These are phyloP conservation scores for Gaertneriomyces sp. DNA, from an alignment of 192 early-diverging fungal species.

Conservation along the genomic window DNA sequence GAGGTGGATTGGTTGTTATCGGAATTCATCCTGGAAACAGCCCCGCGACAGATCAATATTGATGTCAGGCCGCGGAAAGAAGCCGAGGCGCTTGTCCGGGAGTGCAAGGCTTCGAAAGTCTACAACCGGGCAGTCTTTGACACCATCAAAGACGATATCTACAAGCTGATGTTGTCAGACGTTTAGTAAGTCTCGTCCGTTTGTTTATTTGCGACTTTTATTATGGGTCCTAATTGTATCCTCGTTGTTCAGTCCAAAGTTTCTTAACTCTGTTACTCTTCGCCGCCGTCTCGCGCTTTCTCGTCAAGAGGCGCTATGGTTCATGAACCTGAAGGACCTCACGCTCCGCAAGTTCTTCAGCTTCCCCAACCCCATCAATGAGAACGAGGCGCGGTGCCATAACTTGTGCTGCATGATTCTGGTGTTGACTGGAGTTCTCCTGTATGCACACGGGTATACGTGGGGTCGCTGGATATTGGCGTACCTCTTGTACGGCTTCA, in stretches of 20 bases:
- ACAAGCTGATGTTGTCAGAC: background rate
- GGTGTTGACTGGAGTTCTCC: background rate
- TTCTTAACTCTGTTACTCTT: background rate
- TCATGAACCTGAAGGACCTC: background rate
- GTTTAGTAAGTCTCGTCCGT: background rate
- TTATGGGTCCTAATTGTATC: background rate
- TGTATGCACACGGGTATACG: background rate
- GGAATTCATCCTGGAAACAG: background rate
- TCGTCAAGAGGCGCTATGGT: conserved; percentile 10
- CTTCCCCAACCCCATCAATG: conserved; percentile 9
- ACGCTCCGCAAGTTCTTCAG: background rate
- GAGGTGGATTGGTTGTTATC: conserved; percentile 6
- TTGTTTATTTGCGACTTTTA: background rate
- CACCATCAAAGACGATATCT: background rate
- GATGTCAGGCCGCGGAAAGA: background rate
- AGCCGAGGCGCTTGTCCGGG: background rate
- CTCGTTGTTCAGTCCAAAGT: conserved; percentile 4
- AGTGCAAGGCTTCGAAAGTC: background rate
- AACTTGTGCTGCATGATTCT: conserved; percentile 5
- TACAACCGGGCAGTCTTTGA: background rate
- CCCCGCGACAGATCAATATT: conserved; percentile 6
- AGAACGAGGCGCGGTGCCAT: conserved; percentile 8
- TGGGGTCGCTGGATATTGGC: conserved; percentile 1
- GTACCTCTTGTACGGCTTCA: background rate
- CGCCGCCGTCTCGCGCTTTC: background rate